Evolutionary conservation across 1,284 basidiomycete species (phyloP).

Genomic region (Malassezia japonica): DNA sequence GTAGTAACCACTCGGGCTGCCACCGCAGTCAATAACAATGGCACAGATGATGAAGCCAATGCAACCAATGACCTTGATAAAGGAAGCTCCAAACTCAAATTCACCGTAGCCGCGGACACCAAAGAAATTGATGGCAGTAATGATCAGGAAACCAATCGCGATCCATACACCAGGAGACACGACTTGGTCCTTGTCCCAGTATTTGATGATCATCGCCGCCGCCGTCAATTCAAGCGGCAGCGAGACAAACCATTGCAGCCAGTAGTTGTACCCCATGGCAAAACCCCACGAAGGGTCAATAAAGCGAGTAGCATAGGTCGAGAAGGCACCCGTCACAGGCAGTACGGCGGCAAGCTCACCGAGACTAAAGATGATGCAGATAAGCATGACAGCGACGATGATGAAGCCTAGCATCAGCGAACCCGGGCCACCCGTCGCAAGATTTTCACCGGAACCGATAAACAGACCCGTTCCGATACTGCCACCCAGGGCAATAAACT

Average conservation of each 20-base stretch:
- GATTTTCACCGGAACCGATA: constrained; percentile 52
- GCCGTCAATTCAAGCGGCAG: constrained; percentile 41
- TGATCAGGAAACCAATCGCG: constrained; percentile 29
- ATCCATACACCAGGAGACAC: constrained; percentile 36
- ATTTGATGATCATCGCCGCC: constrained; percentile 38
- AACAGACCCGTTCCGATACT: constrained; percentile 53
- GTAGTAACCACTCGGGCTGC: constrained; percentile 27
- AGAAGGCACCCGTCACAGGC: constrained; percentile 43
- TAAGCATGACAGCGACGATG: constrained; percentile 46
- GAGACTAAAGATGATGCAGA: constrained; percentile 48
- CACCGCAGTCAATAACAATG: constrained; percentile 42
- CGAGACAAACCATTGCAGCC: constrained; percentile 42
- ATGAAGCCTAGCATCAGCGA: constrained; percentile 47
- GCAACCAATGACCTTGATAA: constrained; percentile 42
- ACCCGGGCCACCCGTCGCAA: constrained; percentile 52
- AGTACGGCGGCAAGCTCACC: constrained; percentile 41
- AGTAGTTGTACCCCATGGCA: constrained; percentile 45
- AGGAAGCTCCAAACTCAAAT: constrained; percentile 36
- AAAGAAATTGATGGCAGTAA: constrained; percentile 40
- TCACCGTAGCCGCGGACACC: constrained; percentile 45
- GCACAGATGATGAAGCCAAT: constrained; percentile 43
- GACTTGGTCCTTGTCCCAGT: constrained; percentile 30
- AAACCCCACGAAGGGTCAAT: constrained; percentile 43
- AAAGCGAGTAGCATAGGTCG: constrained; percentile 42
- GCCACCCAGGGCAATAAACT: constrained; percentile 38